These are phyloP conservation scores for Erythrobasidium hasegawianum DNA, from an alignment of 1,284 basidiomycete species.

Conservation along the genomic window DNA sequence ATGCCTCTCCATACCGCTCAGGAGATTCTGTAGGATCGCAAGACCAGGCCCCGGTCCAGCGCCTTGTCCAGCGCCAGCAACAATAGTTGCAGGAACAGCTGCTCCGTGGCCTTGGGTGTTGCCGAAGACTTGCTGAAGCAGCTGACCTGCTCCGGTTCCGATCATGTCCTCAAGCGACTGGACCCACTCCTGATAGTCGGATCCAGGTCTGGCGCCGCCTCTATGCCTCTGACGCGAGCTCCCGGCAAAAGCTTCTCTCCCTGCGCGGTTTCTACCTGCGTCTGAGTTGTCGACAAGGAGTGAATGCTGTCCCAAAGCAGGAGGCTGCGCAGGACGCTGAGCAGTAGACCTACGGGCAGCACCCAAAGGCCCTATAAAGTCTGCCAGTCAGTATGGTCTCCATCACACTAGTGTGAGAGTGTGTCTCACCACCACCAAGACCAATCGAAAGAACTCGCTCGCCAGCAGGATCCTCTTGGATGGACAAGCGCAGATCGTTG, in stretches of 20 bases:
- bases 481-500: too few species aligned
- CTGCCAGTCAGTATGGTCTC: too few species aligned
- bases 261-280: constrained; percentile 3
- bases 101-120: constrained; percentile 40
- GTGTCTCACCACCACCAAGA: constrained; percentile 10
- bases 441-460: constrained; percentile 26
- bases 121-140: constrained; percentile 68
- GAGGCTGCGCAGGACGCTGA: not conserved
- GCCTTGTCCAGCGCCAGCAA: not conserved
- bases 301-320: constrained; percentile 62
- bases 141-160: constrained; percentile 72
- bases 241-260: constrained; percentile 18
- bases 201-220: constrained; percentile 55
- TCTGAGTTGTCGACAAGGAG: constrained; percentile 64
- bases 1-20: constrained; percentile 19
- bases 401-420: too few species aligned
- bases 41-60: not conserved
- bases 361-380: too few species aligned
- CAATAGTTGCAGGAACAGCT: not conserved
- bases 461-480: constrained; percentile 6
- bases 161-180: constrained; percentile 78
- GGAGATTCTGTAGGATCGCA: constrained; percentile 12
- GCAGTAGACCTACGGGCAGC: too few species aligned
- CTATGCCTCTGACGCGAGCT: constrained; percentile 47
- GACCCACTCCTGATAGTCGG: constrained; percentile 60